Conservation (phyloP, 2,329 filamentous ascomycete species). For the Claviceps cyperi region DNA sequence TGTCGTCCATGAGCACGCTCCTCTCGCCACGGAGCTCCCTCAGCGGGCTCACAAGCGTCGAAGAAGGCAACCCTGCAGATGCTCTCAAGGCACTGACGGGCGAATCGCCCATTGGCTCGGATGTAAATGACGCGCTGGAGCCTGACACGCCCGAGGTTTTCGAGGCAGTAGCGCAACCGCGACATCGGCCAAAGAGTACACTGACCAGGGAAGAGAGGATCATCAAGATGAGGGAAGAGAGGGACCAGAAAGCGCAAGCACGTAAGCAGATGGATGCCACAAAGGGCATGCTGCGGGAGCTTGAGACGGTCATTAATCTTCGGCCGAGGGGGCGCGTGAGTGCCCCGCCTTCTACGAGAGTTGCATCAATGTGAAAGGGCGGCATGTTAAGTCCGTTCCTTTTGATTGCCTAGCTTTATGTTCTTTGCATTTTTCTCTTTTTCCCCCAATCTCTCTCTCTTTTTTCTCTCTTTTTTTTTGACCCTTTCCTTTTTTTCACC, state of each 20-base stretch:
- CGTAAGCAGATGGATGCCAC: conserved; percentile 68
- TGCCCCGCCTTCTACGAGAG: conserved; percentile 13
- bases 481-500: not conserved
- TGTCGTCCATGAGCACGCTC: conserved; percentile 46
- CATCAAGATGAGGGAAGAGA: conserved; percentile 74
- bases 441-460: too few relatives aligned
- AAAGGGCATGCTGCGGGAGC: conserved; percentile 78
- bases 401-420: not conserved
- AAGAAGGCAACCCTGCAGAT: conserved; percentile 34
- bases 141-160: conserved; percentile 68
- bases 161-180: conserved; percentile 68
- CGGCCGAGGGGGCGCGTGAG: conserved; percentile 27
- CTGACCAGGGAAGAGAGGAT: conserved; percentile 81
- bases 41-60: conserved; percentile 51
- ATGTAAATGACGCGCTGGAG: conserved; percentile 40
- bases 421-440: not conserved
- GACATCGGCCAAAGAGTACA: conserved; percentile 42
- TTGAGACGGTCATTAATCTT: conserved; percentile 72
- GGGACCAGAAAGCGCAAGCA: conserved; percentile 55
- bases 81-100: conserved; percentile 70
- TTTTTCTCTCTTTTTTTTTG: not conserved
- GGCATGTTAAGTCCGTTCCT: not conserved
- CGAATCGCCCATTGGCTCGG: conserved; percentile 41
- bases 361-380: conserved; percentile 28
- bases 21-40: conserved; percentile 48